Evolutionary conservation across 345 rosid species (phyloP), one percentile per base, ranked within the genome.

Genomic region (Eucalyptus erythrocorys): DNA sequence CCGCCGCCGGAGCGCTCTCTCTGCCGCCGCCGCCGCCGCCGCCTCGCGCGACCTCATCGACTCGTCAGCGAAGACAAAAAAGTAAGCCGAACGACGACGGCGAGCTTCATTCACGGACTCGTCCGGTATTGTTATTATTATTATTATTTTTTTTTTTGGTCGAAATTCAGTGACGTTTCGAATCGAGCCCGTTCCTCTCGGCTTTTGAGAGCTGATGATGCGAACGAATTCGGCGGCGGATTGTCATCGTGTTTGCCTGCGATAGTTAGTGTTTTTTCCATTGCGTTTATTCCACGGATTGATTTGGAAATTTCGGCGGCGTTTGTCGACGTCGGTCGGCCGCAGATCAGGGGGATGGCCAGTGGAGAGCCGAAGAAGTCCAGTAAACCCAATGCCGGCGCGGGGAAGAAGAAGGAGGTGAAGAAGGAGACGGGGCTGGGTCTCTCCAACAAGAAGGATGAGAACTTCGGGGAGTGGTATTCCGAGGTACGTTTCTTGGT

Each of bases 391-490:
- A 34, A 86, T 51, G 47, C 61, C 24, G 37, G 61, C 45, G 66
- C 48, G 27, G 99, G 97, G 51, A 96, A 94, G 91, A 97, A 95
- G 96, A 97, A 97, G 94, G 98, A 96, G 85, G 98, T 97, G 89
- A 97, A 97, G 95, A 96, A 97, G 91, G 99, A 96, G 92, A 97
- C 99, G 40, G 95, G 99, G 47, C 92, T 97, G 37, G 99, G 99
- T 10, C 98, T 97, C 71, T 94, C 98, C 51, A 85, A 90, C 53
- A 95, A 92, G 92, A 97, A 96, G 91, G 99, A 97, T 68, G 99
- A 95, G 79, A 96, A 96, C 89, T 97, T 97, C 16, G 99, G 99
- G 49, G 99, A 97, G 61, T 97, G 99, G 99, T 96, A 97, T 89
- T 95, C 98, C 16, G 98, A 97, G 97, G 99, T 96, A 93, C 84